Percentiles rank a stretch among this genome's conserved stretches.
phyloP scores from a whole-genome alignment of 768 basidiomycete genomes.

The Fomitopsis pulvina region DNA sequence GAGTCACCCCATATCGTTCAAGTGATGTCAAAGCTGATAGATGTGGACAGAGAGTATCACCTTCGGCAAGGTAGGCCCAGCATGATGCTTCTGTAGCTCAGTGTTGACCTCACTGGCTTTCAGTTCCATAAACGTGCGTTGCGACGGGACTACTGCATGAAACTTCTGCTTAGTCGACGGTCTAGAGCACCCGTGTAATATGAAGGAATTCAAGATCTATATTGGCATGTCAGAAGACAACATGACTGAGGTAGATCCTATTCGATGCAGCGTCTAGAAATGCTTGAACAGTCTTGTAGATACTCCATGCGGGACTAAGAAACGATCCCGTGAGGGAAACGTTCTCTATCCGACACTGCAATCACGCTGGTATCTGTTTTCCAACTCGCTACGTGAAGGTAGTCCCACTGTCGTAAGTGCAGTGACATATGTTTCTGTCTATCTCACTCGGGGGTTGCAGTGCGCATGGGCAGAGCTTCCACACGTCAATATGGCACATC shows the following conservation, averaged over 20 bases:
- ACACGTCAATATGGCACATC: constrained; percentile 77
- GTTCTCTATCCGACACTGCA: constrained; percentile 51
- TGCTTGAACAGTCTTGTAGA: constrained; percentile 1
- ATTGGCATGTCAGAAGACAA: constrained; percentile 58
- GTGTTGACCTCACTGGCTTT: background rate
- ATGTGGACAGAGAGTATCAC: constrained; percentile 52
- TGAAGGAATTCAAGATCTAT: constrained; percentile 75
- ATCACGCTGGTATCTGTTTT: constrained; percentile 48
- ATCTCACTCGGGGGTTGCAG: constrained; percentile 27
- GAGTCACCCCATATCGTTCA: constrained; percentile 24
- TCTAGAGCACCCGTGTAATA: constrained; percentile 78
- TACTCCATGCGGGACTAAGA: constrained; percentile 55
- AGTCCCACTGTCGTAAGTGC: constrained; percentile 62
- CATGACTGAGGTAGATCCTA: constrained; percentile 44
- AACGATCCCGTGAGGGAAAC: constrained; percentile 62
- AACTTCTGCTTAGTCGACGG: constrained; percentile 4
- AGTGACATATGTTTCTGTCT: background rate
- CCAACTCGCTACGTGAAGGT: constrained; percentile 71
- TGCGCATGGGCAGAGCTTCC: constrained; percentile 66
- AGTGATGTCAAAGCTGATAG: background rate
- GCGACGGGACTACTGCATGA: background rate
- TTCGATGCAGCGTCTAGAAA: background rate
- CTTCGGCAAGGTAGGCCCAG: constrained; percentile 64
- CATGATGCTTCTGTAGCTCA: constrained; percentile 9
- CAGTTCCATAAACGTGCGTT: constrained; percentile 30